Percentiles rank a stretch among this genome's conserved stretches.
Evolutionary conservation across 2,329 filamentous ascomycete genomes (phyloP).

Genomic region (Penicillium sp.): DNA sequence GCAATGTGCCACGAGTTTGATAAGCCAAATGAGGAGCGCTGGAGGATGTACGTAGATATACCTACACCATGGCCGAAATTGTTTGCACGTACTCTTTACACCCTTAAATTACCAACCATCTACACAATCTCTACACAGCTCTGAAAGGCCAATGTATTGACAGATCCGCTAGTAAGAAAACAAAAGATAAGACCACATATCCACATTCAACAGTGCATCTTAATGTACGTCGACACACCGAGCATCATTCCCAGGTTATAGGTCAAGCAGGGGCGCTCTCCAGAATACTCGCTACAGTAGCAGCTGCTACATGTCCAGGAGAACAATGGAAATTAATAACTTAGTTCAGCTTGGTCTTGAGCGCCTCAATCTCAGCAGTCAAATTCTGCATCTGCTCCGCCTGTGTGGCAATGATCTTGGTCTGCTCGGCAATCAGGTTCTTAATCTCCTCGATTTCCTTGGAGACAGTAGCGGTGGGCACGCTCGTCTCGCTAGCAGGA

Average conservation of each 20-base stretch:
- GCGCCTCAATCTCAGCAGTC: constrained; percentile 71
- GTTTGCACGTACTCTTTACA: not conserved
- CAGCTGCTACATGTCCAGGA: constrained; percentile 1
- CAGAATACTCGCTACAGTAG: constrained; percentile 5
- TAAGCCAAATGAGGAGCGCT: too few relatives aligned
- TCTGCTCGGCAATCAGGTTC: constrained; percentile 73
- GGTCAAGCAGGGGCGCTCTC: not conserved
- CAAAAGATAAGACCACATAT: constrained; percentile 20
- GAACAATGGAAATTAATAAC: not conserved
- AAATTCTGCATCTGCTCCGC: constrained; percentile 72
- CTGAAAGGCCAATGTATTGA: constrained; percentile 23
- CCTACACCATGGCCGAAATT: not conserved
- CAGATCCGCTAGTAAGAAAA: constrained; percentile 24
- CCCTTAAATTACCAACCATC: not conserved
- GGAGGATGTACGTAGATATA: not conserved
- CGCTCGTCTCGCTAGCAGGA: constrained; percentile 14
- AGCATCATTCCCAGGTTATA: constrained; percentile 6
- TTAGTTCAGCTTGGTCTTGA: constrained; percentile 72
- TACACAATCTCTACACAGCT: constrained; percentile 4
- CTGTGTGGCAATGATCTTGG: constrained; percentile 73
- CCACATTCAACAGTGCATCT: constrained; percentile 18
- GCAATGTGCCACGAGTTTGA: too few relatives aligned
- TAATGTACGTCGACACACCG: constrained; percentile 14
- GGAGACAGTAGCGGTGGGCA: constrained; percentile 52
- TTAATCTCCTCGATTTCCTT: constrained; percentile 75